phyloP scores from a whole-genome alignment of 176 grass and related monocot genomes.

The Oropetium thomaeum region DNA sequence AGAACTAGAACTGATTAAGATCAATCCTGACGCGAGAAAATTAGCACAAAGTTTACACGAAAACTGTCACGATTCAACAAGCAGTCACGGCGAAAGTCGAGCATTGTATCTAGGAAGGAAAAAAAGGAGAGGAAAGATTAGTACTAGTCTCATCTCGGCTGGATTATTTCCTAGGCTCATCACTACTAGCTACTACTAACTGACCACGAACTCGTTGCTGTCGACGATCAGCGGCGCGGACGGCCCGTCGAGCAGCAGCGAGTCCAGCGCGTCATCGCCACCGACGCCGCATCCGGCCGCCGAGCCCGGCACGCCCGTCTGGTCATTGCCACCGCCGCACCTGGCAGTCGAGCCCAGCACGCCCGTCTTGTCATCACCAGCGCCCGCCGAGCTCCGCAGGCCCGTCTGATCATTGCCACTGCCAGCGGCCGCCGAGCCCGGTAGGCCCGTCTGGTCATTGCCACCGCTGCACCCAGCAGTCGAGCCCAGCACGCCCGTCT shows the following conservation, averaged over 20 bases:
- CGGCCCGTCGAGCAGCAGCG: constrained; percentile 37
- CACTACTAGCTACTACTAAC: constrained; percentile 23
- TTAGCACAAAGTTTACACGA: not conserved
- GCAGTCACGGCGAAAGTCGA: not conserved
- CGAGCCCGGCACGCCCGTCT: no score
- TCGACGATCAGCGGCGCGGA: constrained; percentile 29
- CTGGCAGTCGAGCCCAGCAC: no score
- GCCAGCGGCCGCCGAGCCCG: not conserved
- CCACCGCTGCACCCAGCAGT: no score
- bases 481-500: not conserved
- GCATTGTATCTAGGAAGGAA: not conserved
- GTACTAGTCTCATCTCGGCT: constrained; percentile 21
- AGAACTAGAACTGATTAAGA: not conserved
- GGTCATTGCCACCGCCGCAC: not conserved
- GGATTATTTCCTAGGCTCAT: constrained; percentile 23
- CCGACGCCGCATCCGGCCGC: no score
- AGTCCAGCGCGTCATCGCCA: constrained; percentile 6
- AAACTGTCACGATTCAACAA: not conserved
- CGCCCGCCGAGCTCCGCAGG: not conserved
- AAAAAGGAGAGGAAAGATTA: not conserved
- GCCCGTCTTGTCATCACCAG: not conserved
- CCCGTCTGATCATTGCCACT: not conserved
- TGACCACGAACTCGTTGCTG: constrained; percentile 40
- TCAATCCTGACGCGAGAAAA: not conserved
- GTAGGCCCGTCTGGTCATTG: not conserved